phyloP scores from a whole-genome alignment of 1,284 basidiomycete species.

The Kwoniella shivajii region DNA sequence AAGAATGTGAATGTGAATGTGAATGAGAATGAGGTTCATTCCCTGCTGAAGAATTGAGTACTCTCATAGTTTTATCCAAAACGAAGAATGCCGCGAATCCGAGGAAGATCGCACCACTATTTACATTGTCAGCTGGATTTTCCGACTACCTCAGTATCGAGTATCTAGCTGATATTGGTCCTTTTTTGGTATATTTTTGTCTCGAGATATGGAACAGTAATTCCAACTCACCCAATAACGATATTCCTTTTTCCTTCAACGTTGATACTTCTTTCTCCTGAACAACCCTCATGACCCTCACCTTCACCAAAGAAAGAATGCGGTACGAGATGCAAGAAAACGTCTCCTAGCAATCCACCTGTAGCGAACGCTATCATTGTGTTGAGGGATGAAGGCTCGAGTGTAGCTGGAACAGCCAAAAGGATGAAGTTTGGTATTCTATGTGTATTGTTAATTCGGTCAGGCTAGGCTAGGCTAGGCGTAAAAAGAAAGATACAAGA shows the following conservation, averaged over 20 bases:
- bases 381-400: conserved; percentile 77
- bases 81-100: conserved; percentile 86
- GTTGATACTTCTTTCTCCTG: conserved; percentile 68
- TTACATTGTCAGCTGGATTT: neutral
- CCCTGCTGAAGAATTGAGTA: conserved; percentile 60
- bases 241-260: conserved; percentile 89
- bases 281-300: conserved; percentile 57
- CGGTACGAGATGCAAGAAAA: conserved; percentile 84
- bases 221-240: conserved; percentile 65
- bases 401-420: conserved; percentile 81
- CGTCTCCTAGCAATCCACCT: conserved; percentile 83
- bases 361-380: conserved; percentile 73
- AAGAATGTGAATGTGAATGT: conserved; percentile 62
- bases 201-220: neutral
- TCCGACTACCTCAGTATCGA: no score
- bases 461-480: neutral
- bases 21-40: conserved; percentile 59
- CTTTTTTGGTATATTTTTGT: no score
- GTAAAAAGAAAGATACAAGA: neutral
- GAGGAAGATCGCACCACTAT: conserved; percentile 73
- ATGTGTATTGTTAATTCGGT: conserved; percentile 2
- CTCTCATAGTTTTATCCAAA: conserved; percentile 84
- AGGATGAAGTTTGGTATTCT: conserved; percentile 90
- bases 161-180: no score
- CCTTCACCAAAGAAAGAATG: conserved; percentile 87